phyloP scores from a whole-genome alignment of 2,329 filamentous ascomycete species.

The Stachybotrys echinatus region DNA sequence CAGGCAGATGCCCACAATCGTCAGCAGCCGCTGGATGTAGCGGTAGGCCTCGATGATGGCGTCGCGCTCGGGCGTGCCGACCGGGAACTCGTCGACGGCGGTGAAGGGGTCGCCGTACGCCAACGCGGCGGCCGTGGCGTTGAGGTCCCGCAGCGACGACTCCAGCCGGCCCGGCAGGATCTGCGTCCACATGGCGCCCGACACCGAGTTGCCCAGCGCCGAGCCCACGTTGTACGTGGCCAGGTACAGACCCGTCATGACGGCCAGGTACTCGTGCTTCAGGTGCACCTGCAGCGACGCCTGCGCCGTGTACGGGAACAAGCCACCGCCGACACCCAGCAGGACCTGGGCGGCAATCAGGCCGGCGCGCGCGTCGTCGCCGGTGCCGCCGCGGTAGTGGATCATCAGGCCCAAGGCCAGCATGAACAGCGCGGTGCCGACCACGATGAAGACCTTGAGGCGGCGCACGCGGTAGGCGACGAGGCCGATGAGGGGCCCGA shows the following conservation, averaged over 20 bases:
- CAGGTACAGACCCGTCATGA: constrained; percentile 59
- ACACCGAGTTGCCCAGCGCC: constrained; percentile 54
- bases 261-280: constrained; percentile 50
- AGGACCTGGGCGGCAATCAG: constrained; percentile 59
- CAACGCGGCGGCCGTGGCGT: constrained; percentile 28
- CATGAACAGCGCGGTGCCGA: constrained; percentile 54
- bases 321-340: constrained; percentile 57
- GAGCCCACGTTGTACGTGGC: constrained; percentile 59
- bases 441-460: constrained; percentile 59
- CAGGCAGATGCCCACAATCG: constrained; percentile 43
- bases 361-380: constrained; percentile 39
- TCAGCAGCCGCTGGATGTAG: constrained; percentile 39
- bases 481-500: constrained; percentile 50
- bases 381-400: constrained; percentile 51
- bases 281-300: constrained; percentile 36
- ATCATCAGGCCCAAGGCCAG: constrained; percentile 63
- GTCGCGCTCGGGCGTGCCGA: constrained; percentile 36
- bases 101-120: constrained; percentile 32
- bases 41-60: constrained; percentile 40
- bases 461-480: constrained; percentile 52
- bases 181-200: constrained; percentile 59
- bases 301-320: constrained; percentile 50
- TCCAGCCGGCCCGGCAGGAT: constrained; percentile 41
- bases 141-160: constrained; percentile 26
- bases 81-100: constrained; percentile 25